Percentiles rank a stretch among this genome's conserved stretches.
Evolutionary conservation across 768 basidiomycete species (phyloP).

Genomic region (Pleurotus tuber-regium): DNA sequence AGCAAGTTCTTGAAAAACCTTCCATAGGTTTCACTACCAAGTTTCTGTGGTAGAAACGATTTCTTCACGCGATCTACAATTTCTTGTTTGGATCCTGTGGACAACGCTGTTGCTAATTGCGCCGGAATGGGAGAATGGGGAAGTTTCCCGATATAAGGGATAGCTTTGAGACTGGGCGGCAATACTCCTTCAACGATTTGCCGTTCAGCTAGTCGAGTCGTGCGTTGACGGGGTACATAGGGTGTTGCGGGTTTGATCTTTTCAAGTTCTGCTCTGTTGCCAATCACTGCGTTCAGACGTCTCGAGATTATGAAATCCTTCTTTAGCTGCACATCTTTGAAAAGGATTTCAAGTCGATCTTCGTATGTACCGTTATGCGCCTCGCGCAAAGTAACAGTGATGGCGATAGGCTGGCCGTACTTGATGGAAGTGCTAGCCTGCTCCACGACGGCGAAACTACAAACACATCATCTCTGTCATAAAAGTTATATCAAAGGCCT

Average conservation of each 20-base stretch:
- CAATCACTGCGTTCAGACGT: slow-evolving; percentile 41
- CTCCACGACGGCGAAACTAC: slow-evolving; percentile 23
- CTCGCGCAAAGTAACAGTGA: slow-evolving; percentile 34
- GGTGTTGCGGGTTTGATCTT: slow-evolving; percentile 42
- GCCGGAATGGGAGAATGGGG: slow-evolving; percentile 39
- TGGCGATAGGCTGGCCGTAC: slow-evolving; percentile 19
- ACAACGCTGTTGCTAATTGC: slow-evolving; percentile 27
- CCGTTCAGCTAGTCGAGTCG: slow-evolving; percentile 28
- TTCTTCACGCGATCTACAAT: slow-evolving; percentile 28
- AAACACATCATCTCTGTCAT: too few relatives aligned
- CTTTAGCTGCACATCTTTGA: slow-evolving; percentile 42
- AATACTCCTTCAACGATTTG: slow-evolving; percentile 39
- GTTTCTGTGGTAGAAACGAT: slow-evolving; percentile 35
- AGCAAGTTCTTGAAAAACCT: slow-evolving; percentile 49
- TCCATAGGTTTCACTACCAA: slow-evolving; percentile 40
- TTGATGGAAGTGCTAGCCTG: slow-evolving; percentile 20
- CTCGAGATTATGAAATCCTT: slow-evolving; percentile 50
- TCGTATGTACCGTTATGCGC: slow-evolving; percentile 44
- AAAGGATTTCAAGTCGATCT: slow-evolving; percentile 50
- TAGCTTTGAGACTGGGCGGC: slow-evolving; percentile 37
- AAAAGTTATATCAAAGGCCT: too few relatives aligned
- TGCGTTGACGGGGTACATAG: slow-evolving; percentile 39
- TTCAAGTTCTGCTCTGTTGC: slow-evolving; percentile 43
- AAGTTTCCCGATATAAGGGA: slow-evolving; percentile 40
- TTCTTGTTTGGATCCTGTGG: slow-evolving; percentile 24